A percentile compares a stretch with the other conserved stretches of the same genome.
Conservation (phyloP, 176 grass and related monocot genomes). For the Musa schizocarpa region DNA sequence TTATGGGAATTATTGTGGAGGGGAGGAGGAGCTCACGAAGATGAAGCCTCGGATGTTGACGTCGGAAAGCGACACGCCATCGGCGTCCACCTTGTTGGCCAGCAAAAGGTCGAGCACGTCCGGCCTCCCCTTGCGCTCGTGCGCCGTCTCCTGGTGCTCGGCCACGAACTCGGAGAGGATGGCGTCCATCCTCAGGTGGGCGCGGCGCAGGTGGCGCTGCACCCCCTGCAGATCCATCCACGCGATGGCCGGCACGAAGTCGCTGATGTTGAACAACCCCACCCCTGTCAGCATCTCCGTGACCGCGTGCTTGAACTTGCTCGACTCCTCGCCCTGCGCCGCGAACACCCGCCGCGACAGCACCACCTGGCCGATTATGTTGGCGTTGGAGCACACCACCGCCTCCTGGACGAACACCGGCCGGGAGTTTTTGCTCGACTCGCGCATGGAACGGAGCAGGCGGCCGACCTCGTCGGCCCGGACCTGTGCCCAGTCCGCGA, state of each 20-base stretch:
- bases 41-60: conserved; percentile 28
- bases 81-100: background rate
- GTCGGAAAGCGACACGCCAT: conserved; percentile 14
- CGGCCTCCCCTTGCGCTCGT: conserved; percentile 2
- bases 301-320: conserved; percentile 29
- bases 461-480: conserved; percentile 3
- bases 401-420: background rate
- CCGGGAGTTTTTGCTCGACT: background rate
- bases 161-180: conserved; percentile 12
- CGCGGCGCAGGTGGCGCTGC: conserved; percentile 2
- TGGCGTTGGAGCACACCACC: conserved; percentile 2
- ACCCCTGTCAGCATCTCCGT: conserved; percentile 30
- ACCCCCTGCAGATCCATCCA: conserved; percentile 33
- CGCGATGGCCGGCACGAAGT: conserved; percentile 22
- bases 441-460: background rate
- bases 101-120: conserved; percentile 26
- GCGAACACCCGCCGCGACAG: conserved; percentile 14
- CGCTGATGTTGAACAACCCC: conserved; percentile 23
- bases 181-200: conserved; percentile 7
- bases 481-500: conserved; percentile 2
- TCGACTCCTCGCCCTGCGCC: conserved; percentile 8
- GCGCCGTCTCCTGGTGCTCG: conserved; percentile 19
- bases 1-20: background rate
- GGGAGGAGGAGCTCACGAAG: conserved; percentile 3
- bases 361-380: conserved; percentile 9